These are phyloP conservation scores for Aspergillus homomorphus DNA, from an alignment of 495 filamentous ascomycete genomes.

Conservation along the genomic window DNA sequence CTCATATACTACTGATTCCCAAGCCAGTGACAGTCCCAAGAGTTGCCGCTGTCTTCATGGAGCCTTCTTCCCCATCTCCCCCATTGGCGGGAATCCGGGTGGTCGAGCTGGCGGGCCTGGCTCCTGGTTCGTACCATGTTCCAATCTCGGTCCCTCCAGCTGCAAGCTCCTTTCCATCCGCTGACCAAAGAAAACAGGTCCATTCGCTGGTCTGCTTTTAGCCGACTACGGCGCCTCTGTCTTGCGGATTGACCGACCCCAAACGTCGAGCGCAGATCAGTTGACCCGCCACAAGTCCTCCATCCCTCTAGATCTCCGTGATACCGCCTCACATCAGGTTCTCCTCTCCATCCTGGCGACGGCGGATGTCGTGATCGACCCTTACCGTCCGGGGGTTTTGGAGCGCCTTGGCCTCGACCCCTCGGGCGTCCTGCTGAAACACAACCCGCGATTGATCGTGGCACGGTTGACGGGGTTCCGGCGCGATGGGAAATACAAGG, in stretches of 20 bases:
- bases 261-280: conserved; percentile 50
- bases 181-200: conserved; percentile 49
- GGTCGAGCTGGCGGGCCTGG: conserved; percentile 85
- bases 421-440: conserved; percentile 51
- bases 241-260: conserved; percentile 77
- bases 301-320: conserved; percentile 74
- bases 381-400: conserved; percentile 85
- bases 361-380: conserved; percentile 85
- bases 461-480: conserved; percentile 87
- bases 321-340: conserved; percentile 55
- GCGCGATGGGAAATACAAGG: conserved; percentile 75
- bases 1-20: no score
- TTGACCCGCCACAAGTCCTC: conserved; percentile 77
- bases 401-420: conserved; percentile 79
- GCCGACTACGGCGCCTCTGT: conserved; percentile 86
- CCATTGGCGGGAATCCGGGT: conserved; percentile 76
- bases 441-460: conserved; percentile 76
- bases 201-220: conserved; percentile 85
- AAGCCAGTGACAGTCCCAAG: not conserved
- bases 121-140: conserved; percentile 58
- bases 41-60: conserved; percentile 8
- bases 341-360: conserved; percentile 59
- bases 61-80: conserved; percentile 10
- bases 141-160: not conserved
- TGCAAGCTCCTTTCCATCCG: not conserved